Evolutionary conservation across 441 rosid genomes (phyloP).

Genomic region (Theobroma grandiflorum): DNA sequence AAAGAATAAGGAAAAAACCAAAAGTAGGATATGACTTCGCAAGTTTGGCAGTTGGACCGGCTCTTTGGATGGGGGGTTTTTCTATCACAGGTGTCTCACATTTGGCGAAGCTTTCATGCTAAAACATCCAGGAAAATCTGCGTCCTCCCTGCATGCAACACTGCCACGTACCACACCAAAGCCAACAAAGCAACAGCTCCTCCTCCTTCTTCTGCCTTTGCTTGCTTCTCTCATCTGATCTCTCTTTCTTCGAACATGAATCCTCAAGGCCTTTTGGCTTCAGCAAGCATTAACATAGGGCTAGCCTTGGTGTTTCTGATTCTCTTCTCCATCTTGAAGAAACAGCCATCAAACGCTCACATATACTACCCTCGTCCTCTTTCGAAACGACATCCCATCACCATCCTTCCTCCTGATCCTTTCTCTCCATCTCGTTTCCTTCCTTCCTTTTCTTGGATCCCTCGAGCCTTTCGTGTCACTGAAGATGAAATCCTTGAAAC

Average conservation of each 20-base stretch:
- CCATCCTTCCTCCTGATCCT: constrained; percentile 37
- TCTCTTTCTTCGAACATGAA: constrained; percentile 51
- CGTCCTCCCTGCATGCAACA: constrained; percentile 9
- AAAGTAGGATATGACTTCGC: too few species aligned
- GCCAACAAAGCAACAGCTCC: not conserved
- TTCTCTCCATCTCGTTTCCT: constrained; percentile 61
- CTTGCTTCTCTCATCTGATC: not conserved
- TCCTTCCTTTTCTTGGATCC: constrained; percentile 88
- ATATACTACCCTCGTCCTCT: constrained; percentile 85
- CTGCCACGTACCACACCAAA: constrained; percentile 40
- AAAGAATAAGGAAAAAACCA: too few species aligned
- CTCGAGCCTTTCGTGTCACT: constrained; percentile 66
- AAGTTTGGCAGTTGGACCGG: too few species aligned
- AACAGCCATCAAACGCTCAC: constrained; percentile 76
- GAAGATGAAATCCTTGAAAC: constrained; percentile 73
- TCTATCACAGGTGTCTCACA: too few species aligned
- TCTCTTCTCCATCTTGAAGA: constrained; percentile 84
- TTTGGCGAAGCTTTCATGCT: not conserved
- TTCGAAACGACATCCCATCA: constrained; percentile 45
- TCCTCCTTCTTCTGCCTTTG: not conserved
- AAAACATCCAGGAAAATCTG: constrained; percentile 7
- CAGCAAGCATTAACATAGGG: constrained; percentile 83
- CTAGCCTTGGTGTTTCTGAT: constrained; percentile 66
- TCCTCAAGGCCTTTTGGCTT: constrained; percentile 72
- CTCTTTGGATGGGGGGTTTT: too few species aligned